Conservation (phyloP, 1,284 basidiomycete genomes). For the Ganoderma lingzhi region DNA sequence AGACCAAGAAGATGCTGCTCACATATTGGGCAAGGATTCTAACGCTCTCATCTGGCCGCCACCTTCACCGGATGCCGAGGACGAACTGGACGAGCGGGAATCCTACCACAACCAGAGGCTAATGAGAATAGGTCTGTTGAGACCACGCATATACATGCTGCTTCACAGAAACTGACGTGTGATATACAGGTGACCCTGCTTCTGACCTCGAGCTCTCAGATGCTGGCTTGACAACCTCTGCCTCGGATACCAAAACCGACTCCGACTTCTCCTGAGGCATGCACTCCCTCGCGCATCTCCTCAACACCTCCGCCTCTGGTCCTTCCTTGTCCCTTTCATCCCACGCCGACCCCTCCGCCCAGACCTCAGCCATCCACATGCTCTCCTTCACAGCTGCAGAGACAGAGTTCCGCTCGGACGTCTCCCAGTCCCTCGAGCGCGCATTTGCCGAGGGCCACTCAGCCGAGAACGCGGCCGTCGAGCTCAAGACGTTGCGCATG, state of each 20-base stretch:
- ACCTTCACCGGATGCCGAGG: conserved; percentile 56
- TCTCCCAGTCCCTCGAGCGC: conserved; percentile 83
- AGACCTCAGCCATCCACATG: conserved; percentile 37
- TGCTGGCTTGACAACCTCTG: conserved; percentile 57
- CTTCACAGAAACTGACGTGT: neutral
- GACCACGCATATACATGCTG: neutral
- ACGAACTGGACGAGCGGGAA: conserved; percentile 68
- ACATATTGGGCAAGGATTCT: conserved; percentile 62
- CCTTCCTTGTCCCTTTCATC: conserved; percentile 48
- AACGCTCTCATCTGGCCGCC: conserved; percentile 79
- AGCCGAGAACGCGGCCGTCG: conserved; percentile 91
- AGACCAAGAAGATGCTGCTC: conserved; percentile 55
- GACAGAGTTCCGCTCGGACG: conserved; percentile 82
- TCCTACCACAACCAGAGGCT: conserved; percentile 70
- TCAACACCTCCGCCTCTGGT: conserved; percentile 50
- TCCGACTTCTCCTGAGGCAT: conserved; percentile 40
- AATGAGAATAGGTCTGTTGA: conserved; percentile 69
- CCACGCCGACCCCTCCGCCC: conserved; percentile 44
- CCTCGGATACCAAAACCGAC: conserved; percentile 45
- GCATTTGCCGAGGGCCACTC: conserved; percentile 92
- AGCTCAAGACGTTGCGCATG: conserved; percentile 95
- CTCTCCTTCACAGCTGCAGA: conserved; percentile 54
- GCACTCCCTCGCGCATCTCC: conserved; percentile 40
- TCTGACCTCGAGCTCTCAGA: conserved; percentile 69
- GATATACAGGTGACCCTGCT: conserved; percentile 60